A percentile compares a stretch with the other conserved stretches of the same genome.
phyloP scores from a whole-genome alignment of 176 grass and related monocot species.

The Saccharum spontaneum region DNA sequence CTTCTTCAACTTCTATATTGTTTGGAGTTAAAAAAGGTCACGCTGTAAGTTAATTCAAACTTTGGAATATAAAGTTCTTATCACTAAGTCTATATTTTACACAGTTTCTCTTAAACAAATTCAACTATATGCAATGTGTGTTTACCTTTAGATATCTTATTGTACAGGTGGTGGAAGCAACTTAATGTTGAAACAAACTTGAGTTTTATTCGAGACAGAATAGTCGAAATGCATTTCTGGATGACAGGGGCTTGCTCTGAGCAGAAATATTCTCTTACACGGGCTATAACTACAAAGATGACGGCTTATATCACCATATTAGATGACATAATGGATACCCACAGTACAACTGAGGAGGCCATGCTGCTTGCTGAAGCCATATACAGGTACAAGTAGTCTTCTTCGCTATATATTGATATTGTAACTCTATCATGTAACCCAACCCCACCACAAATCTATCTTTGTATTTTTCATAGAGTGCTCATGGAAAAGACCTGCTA shows the following conservation, averaged over 20 bases:
- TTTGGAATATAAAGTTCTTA: background rate
- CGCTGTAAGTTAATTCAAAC: conserved; percentile 24
- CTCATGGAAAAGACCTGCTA: background rate
- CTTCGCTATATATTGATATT: background rate
- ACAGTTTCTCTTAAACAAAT: too few relatives aligned
- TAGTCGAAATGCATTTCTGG: conserved; percentile 41
- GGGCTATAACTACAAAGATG: conserved; percentile 22
- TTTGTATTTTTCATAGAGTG: background rate
- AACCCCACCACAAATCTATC: background rate
- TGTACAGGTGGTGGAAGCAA: conserved; percentile 31
- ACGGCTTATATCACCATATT: conserved; percentile 23
- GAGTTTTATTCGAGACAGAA: conserved; percentile 29
- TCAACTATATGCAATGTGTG: too few relatives aligned
- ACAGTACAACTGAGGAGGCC: conserved; percentile 20
- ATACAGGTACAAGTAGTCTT: background rate
- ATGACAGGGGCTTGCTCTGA: conserved; percentile 27
- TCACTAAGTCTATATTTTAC: too few relatives aligned
- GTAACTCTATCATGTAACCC: background rate
- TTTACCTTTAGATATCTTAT: background rate
- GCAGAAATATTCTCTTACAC: background rate
- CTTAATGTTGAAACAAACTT: conserved; percentile 24
- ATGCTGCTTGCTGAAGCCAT: conserved; percentile 23
- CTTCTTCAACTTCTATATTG: conserved; percentile 51
- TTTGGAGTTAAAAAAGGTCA: conserved; percentile 33
- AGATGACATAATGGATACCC: conserved; percentile 41